Evolutionary conservation across 352 stramenopile genomes (phyloP).

Genomic region (Globisporangium perplexum): DNA sequence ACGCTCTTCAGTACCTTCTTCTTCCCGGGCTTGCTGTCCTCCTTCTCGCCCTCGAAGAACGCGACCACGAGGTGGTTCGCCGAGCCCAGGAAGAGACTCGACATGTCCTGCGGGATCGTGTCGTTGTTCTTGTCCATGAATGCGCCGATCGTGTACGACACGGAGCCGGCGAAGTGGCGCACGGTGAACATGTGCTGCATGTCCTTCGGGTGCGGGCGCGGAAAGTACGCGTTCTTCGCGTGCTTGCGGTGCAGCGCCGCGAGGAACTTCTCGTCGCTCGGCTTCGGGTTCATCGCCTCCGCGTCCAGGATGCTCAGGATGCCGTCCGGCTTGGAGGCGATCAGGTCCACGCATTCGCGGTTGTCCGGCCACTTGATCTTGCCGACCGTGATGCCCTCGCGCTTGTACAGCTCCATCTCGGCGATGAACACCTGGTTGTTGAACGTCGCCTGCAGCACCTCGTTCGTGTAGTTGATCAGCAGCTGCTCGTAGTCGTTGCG

Average conservation of each 20-base stretch:
- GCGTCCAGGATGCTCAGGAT: conserved; percentile 82
- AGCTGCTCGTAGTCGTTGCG: conserved; percentile 90
- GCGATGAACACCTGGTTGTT: conserved; percentile 90
- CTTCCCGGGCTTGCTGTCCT: conserved; percentile 55
- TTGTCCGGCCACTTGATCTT: conserved; percentile 91
- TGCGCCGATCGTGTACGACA: conserved; percentile 85
- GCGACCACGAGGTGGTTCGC: conserved; percentile 51
- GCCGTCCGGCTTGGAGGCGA: conserved; percentile 73
- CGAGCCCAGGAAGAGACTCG: conserved; percentile 72
- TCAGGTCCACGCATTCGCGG: conserved; percentile 88
- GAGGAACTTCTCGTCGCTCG: conserved; percentile 85
- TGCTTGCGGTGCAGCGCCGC: conserved; percentile 82
- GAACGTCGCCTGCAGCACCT: conserved; percentile 84
- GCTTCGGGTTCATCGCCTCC: conserved; percentile 88
- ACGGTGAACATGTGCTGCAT: conserved; percentile 90
- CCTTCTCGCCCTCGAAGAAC: conserved; percentile 60
- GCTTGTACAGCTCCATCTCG: conserved; percentile 88
- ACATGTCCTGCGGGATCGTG: conserved; percentile 80
- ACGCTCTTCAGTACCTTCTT: conserved; percentile 76
- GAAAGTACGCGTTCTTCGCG: conserved; percentile 81
- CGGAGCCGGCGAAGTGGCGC: conserved; percentile 84
- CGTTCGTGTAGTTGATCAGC: conserved; percentile 90
- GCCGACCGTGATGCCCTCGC: conserved; percentile 86
- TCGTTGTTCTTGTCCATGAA: conserved; percentile 94
- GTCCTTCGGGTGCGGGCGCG: conserved; percentile 80